Conservation (phyloP, 495 filamentous ascomycete species). For the Alectoria sarmentosa region DNA sequence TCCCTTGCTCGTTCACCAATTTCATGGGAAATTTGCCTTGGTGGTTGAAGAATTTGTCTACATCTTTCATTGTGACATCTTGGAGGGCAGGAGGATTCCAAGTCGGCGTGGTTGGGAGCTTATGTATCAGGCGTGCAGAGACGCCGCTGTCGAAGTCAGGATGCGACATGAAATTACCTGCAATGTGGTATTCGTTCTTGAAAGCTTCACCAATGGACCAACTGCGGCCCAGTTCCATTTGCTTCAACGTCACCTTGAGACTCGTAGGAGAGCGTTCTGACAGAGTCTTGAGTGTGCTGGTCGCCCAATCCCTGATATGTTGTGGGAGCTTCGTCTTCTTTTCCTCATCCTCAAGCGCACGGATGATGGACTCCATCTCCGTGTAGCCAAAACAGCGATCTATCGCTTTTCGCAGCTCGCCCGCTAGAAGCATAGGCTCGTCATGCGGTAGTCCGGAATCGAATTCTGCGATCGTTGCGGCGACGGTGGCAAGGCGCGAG, state of each 20-base stretch:
- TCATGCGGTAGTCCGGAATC: constrained; percentile 69
- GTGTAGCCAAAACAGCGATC: constrained; percentile 72
- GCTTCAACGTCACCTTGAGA: constrained; percentile 70
- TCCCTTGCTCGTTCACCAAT: constrained; percentile 39
- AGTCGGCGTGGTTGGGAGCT: constrained; percentile 48
- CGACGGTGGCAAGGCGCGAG: constrained; percentile 61
- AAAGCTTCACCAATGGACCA: constrained; percentile 84
- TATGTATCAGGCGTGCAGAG: constrained; percentile 61
- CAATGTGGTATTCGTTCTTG: constrained; percentile 71
- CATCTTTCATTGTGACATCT: constrained; percentile 45
- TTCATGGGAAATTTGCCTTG: constrained; percentile 39
- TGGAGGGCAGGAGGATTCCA: constrained; percentile 69
- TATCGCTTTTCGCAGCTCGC: constrained; percentile 63
- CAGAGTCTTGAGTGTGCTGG: constrained; percentile 62
- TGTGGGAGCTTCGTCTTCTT: constrained; percentile 17
- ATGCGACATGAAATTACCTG: constrained; percentile 74
- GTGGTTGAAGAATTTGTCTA: constrained; percentile 55
- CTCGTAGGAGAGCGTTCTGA: constrained; percentile 71
- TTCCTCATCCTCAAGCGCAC: constrained; percentile 54
- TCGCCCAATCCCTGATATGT: constrained; percentile 59
- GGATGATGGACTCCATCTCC: constrained; percentile 61
- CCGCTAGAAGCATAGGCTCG: constrained; percentile 55
- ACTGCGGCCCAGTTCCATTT: constrained; percentile 63
- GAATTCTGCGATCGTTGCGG: constrained; percentile 88
- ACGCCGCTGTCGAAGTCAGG: constrained; percentile 88